Base-by-base conservation (phyloP, 805 yeast genomes). In the Groenewaldozyma tartarivorans region DNA sequence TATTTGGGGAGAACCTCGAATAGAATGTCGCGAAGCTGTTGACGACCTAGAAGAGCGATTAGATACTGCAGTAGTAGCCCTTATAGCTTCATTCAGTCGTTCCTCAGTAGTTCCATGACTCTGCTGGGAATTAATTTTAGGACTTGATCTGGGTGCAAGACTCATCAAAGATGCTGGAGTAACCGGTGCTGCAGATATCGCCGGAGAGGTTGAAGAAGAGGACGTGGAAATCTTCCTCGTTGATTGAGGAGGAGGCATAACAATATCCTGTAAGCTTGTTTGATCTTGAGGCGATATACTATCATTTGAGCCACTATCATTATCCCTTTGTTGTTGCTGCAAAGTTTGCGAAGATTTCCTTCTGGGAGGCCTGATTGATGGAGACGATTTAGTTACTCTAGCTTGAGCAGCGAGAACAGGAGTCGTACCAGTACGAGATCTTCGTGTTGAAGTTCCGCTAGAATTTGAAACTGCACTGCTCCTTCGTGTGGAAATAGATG, bases 151-250 rank as follows among this genome's bases (percentile, higher is more conserved):
- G 13, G 41, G 38, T 9, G 38, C 36, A 13, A 56, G 48, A 33
- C 56, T 56, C 61, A 56, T 56, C 22, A 56, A 45, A 30, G 52
- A 56, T 15, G 61, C 58, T 1, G 61, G 61, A 3, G 61, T 56
- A n/a, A 48, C 59, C 4, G 60, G 60, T 9, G 49, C 50, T 4
- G 44, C 40, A 6, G 47, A 27, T 15, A 20, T 24, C 21, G 36
- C 29, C 16, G 41, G 24, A 4, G 45, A 26, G 2, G 38, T 37
- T 4, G 47, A 21, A 7, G 45, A 35, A 24, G 29, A 33, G 1
- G 45, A n/a, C 9, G 22, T 7, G 11, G 17, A 36, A 19, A 18
- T 21, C 15, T 35, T 34, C 26, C 39, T n/a, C 6, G 32, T 24
- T 7, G 29, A 24, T 13, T 24, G 33, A n/a, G 48, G 48, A 1